A percentile compares a stretch with the other conserved stretches of the same genome.
Evolutionary conservation across 2,329 filamentous ascomycete species (phyloP).

Genomic region (Pseudopyrenochaeta lycopersici): DNA sequence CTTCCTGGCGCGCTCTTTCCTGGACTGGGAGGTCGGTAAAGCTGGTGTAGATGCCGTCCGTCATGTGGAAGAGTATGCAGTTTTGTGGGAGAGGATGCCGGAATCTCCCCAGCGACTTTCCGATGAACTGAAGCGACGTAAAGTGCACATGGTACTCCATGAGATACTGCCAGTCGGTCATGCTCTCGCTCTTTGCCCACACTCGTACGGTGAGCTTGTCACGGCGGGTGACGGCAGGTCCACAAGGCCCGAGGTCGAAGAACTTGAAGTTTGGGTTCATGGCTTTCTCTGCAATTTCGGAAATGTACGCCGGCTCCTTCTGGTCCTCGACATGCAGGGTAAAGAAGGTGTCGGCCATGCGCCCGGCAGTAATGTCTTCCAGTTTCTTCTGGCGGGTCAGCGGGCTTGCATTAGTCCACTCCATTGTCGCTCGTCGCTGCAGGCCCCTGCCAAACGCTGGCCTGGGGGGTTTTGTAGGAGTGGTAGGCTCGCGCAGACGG

Average conservation of each 20-base stretch:
- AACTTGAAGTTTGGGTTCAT: conserved; percentile 91
- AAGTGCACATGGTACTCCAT: conserved; percentile 78
- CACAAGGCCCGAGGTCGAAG: conserved; percentile 76
- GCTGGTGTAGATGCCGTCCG: conserved; percentile 85
- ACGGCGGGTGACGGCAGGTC: conserved; percentile 70
- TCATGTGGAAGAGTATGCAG: conserved; percentile 83
- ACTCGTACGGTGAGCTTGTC: conserved; percentile 73
- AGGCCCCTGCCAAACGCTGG: conserved; percentile 49
- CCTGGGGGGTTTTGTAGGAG: conserved; percentile 33
- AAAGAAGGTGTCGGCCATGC: conserved; percentile 89
- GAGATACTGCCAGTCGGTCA: conserved; percentile 68
- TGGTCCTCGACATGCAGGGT: conserved; percentile 75
- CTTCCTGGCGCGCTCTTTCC: conserved; percentile 37
- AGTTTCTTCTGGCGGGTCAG: conserved; percentile 75
- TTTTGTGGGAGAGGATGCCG: conserved; percentile 81
- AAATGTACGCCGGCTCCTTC: conserved; percentile 83
- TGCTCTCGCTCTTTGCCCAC: conserved; percentile 71
- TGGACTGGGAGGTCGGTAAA: conserved; percentile 70
- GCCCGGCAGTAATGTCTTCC: conserved; percentile 74
- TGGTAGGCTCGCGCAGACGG: conserved; percentile 26
- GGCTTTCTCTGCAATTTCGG: conserved; percentile 79
- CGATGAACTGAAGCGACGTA: conserved; percentile 79
- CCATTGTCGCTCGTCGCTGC: conserved; percentile 67
- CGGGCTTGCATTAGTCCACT: conserved; percentile 69
- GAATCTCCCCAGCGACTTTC: conserved; percentile 67